Percentiles rank a stretch among this genome's conserved stretches.
phyloP scores from a whole-genome alignment of 2,329 filamentous ascomycete genomes.

The Akanthomyces dipterigenus region DNA sequence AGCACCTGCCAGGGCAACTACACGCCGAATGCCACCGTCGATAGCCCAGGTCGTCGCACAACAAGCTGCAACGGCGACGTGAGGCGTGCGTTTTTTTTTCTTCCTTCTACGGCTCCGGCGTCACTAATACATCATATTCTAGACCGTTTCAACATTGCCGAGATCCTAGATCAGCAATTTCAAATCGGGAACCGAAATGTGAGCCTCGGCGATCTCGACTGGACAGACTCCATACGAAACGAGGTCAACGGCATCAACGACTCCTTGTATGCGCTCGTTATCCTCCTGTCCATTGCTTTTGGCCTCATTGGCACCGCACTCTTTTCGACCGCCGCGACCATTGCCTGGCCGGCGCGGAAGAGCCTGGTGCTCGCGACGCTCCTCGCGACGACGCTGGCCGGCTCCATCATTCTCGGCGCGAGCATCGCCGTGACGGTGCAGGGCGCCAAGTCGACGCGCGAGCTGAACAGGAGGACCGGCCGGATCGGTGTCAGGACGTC shows the following conservation, averaged over 20 bases:
- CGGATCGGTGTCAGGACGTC: neutral
- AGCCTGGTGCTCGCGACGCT: slow-evolving; percentile 30
- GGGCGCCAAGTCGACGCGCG: neutral
- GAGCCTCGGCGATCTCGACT: slow-evolving; percentile 38
- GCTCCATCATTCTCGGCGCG: slow-evolving; percentile 31
- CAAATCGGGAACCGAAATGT: slow-evolving; percentile 37
- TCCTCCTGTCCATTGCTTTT: slow-evolving; percentile 41
- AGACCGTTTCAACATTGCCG: slow-evolving; percentile 37
- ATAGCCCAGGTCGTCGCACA: slow-evolving; percentile 32
- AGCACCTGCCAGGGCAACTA: slow-evolving; percentile 40
- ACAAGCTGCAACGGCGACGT: slow-evolving; percentile 39
- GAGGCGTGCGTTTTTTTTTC: slow-evolving; percentile 28
- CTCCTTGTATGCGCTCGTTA: slow-evolving; percentile 40
- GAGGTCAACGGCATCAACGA: slow-evolving; percentile 44
- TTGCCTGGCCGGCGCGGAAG: slow-evolving; percentile 25
- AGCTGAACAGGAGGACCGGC: neutral
- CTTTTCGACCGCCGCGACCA: slow-evolving; percentile 29
- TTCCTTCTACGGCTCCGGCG: neutral
- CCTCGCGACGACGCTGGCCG: slow-evolving; percentile 28
- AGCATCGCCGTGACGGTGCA: slow-evolving; percentile 36
- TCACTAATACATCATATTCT: neutral
- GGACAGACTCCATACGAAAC: slow-evolving; percentile 37
- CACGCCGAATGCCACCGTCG: slow-evolving; percentile 34
- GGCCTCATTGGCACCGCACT: slow-evolving; percentile 37
- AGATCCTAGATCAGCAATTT: slow-evolving; percentile 40